Conservation (phyloP, 768 basidiomycete species). For the Daedaleopsis nitida region DNA sequence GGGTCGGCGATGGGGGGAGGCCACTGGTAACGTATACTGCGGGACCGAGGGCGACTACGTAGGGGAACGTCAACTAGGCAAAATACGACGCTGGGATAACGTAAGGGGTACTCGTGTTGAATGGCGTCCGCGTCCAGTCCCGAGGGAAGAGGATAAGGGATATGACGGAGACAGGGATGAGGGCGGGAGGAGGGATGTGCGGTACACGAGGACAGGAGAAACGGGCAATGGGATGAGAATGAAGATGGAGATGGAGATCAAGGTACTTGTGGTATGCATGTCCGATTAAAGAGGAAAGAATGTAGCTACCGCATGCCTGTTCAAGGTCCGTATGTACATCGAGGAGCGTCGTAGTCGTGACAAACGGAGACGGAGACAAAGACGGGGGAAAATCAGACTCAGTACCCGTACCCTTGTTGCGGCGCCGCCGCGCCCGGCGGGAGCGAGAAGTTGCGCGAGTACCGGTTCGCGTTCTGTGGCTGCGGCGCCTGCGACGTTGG, state of each 20-base stretch:
- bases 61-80: too few species aligned
- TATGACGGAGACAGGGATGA: not conserved
- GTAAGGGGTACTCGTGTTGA: too few species aligned
- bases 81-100: too few species aligned
- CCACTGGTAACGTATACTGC: too few species aligned
- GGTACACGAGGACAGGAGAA: too few species aligned
- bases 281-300: not conserved
- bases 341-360: not conserved
- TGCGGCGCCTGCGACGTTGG: constrained; percentile 60
- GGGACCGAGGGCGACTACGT: too few species aligned
- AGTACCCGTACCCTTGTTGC: constrained; percentile 25
- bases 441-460: constrained; percentile 64
- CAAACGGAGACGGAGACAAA: not conserved
- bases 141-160: too few species aligned
- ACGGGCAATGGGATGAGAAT: too few species aligned
- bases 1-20: too few species aligned
- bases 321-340: not conserved
- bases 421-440: constrained; percentile 76
- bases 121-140: too few species aligned
- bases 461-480: constrained; percentile 71
- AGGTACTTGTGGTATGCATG: not conserved
- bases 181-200: not conserved
- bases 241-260: not conserved
- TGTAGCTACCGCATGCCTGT: not conserved
- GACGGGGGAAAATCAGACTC: not conserved